phyloP scores from a whole-genome alignment of 306 rosid species.

The Pterocarpus macrocarpus region DNA sequence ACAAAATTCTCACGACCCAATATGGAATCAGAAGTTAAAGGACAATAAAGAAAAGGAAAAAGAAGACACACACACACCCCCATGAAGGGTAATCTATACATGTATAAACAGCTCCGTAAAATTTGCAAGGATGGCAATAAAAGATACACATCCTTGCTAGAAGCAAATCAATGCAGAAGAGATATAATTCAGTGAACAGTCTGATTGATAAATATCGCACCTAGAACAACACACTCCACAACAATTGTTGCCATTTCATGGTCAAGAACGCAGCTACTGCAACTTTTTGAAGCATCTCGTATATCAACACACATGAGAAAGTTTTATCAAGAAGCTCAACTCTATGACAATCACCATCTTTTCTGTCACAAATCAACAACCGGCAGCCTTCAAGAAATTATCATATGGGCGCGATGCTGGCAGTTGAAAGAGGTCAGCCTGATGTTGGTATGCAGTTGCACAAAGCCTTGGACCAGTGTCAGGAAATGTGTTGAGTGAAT shows the following conservation, averaged over 20 bases:
- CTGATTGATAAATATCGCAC: conserved; percentile 28
- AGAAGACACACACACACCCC: conserved; percentile 31
- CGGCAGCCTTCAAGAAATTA: conserved; percentile 83
- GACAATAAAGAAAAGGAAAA: conserved; percentile 16
- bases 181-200: conserved; percentile 22
- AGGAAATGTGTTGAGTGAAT: conserved; percentile 51
- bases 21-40: conserved; percentile 38
- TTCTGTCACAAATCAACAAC: conserved; percentile 62
- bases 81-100: conserved; percentile 44
- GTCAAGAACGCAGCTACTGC: conserved; percentile 37
- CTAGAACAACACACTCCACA: conserved; percentile 6
- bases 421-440: conserved; percentile 67
- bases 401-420: conserved; percentile 84
- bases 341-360: conserved; percentile 12
- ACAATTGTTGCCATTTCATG: conserved; percentile 35
- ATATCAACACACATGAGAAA: conserved; percentile 8
- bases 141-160: conserved; percentile 41
- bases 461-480: conserved; percentile 61
- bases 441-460: conserved; percentile 68
- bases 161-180: conserved; percentile 46
- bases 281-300: conserved; percentile 41
- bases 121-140: conserved; percentile 48
- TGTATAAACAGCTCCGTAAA: conserved; percentile 38
- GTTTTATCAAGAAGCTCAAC: conserved; percentile 33
- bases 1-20: conserved; percentile 51